Evolutionary conservation across 176 grass and related monocot genomes (phyloP).

Genomic region (Musa schizocarpa): DNA sequence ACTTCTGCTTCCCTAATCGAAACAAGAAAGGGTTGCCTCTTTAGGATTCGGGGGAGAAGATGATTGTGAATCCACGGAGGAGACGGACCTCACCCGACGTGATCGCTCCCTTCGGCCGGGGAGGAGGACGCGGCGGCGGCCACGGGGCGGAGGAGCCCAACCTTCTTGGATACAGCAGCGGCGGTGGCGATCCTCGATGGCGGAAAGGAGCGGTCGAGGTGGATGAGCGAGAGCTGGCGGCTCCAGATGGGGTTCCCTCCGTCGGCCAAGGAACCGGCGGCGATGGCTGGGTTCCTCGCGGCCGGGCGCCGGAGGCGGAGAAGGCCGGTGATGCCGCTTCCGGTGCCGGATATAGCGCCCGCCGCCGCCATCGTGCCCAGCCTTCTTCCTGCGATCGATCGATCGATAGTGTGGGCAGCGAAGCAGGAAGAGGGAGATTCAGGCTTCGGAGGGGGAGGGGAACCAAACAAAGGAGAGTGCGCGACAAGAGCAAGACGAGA

Average conservation of each 20-base stretch:
- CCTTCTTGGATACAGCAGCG: background rate
- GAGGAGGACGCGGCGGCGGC: slow-evolving; percentile 44
- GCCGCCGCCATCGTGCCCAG: slow-evolving; percentile 42
- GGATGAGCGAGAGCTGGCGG: slow-evolving; percentile 61
- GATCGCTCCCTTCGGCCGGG: slow-evolving; percentile 40
- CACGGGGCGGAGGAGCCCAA: slow-evolving; percentile 11
- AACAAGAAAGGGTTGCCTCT: background rate
- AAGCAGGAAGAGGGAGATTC: background rate
- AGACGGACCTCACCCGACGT: slow-evolving; percentile 52
- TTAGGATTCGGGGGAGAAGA: background rate
- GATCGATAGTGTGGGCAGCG: background rate
- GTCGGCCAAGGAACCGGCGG: slow-evolving; percentile 29
- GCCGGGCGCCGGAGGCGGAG: slow-evolving; percentile 38
- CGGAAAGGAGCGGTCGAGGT: slow-evolving; percentile 5
- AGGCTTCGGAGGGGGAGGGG: background rate
- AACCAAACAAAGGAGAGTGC: background rate
- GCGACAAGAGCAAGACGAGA: background rate
- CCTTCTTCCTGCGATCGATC: slow-evolving; percentile 6
- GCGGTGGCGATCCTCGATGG: background rate
- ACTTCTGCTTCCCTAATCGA: slow-evolving; percentile 44
- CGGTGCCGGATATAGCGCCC: slow-evolving; percentile 38
- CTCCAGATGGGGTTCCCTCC: slow-evolving; percentile 59
- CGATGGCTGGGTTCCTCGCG: slow-evolving; percentile 1
- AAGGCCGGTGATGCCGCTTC: slow-evolving; percentile 23
- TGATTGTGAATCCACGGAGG: slow-evolving; percentile 15